phyloP scores from a whole-genome alignment of 164 flowering plant species.

The Platanus orientalis region DNA sequence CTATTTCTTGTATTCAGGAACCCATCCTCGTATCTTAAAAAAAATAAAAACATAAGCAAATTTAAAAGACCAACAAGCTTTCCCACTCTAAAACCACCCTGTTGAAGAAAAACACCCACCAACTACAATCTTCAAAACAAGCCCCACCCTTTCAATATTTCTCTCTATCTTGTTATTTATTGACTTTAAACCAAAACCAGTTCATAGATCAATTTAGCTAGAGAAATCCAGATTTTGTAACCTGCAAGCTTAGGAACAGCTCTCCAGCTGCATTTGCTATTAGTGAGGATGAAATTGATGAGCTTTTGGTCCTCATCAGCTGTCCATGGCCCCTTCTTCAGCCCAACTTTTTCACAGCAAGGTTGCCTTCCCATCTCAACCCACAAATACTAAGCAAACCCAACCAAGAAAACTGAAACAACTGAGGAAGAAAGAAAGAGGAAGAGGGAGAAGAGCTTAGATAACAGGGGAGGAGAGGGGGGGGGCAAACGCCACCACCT shows the following conservation, averaged over 20 bases:
- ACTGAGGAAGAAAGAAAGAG: not conserved
- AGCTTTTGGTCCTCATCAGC: constrained; percentile 69
- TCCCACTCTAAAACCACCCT: too few relatives aligned
- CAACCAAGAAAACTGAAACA: not conserved
- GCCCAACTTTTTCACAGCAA: constrained; percentile 72
- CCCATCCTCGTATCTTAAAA: too few relatives aligned
- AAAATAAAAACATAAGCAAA: too few relatives aligned
- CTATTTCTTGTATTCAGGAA: too few relatives aligned
- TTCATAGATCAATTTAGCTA: not conserved
- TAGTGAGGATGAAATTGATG: constrained; percentile 66
- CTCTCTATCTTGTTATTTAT: too few relatives aligned
- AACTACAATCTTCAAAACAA: not conserved
- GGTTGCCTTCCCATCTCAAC: constrained; percentile 68
- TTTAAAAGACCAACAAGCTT: too few relatives aligned
- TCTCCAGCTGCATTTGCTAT: constrained; percentile 85
- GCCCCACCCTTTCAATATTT: too few relatives aligned
- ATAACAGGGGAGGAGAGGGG: not conserved
- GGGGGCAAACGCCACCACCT: constrained; percentile 3
- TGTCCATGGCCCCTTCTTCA: constrained; percentile 81
- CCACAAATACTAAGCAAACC: not conserved
- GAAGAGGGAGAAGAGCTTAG: not conserved
- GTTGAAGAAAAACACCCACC: not conserved
- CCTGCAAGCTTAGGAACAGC: constrained; percentile 81
- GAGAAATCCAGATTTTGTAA: constrained; percentile 10
- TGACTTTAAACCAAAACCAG: not conserved